Conservation (phyloP, 345 rosid genomes). For the Lepidium didymum region DNA sequence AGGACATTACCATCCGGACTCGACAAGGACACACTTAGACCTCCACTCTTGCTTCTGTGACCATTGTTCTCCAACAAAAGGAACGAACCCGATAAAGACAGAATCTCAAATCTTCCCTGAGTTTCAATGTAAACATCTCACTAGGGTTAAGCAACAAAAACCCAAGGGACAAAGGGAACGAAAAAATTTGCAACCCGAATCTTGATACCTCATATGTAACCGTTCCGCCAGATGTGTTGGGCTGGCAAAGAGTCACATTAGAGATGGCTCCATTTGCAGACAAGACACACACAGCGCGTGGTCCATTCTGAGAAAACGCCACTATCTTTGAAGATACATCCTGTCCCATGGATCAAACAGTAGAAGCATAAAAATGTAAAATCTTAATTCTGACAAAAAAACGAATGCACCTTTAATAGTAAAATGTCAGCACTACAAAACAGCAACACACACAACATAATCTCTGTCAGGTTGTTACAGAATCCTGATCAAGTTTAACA, state of each 20-base stretch:
- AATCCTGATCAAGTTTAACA: neutral
- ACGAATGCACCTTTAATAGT: neutral
- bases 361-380: neutral
- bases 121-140: neutral
- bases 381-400: neutral
- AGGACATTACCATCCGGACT: constrained; percentile 75
- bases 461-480: neutral
- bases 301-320: constrained; percentile 69
- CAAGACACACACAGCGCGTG: constrained; percentile 69
- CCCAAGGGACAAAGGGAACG: neutral
- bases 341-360: constrained; percentile 27
- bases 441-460: neutral
- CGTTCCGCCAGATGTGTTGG: constrained; percentile 57
- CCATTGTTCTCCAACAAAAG: constrained; percentile 39
- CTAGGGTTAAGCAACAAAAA: neutral
- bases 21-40: constrained; percentile 74
- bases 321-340: constrained; percentile 71
- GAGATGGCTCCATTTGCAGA: constrained; percentile 89
- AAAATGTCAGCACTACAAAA: neutral
- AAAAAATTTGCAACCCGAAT: neutral
- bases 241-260: constrained; percentile 66
- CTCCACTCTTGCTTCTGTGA: constrained; percentile 50
- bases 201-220: constrained; percentile 70
- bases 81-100: constrained; percentile 77
- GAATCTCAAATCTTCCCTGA: constrained; percentile 80